Base-by-base conservation (phyloP, 495 filamentous ascomycete species). In the Podospora fimiseda region DNA sequence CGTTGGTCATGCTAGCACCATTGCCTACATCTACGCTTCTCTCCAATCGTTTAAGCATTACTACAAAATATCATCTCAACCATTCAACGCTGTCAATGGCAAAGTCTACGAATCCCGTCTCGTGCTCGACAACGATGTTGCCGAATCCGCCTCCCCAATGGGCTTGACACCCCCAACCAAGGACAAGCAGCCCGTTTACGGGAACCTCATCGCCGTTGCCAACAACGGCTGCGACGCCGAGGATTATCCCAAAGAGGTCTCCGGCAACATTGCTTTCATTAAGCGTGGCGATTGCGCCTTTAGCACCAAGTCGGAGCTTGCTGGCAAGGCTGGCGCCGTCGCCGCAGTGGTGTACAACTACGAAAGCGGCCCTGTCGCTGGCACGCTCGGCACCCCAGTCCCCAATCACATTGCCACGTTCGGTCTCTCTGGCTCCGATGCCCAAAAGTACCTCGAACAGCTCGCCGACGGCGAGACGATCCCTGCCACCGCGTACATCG, bases 291-390 rank as follows among this genome's bases (percentile, higher is more conserved):
- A 56, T 9, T 86, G 82, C 65, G 60, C 80, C 2, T 83, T 85
- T 58, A 80, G 80, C 21, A 72, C 71, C 52, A 84, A 84, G 59
- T 82, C 80, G 5, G 71, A 71, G 48, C 60, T 72, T 9, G 77
- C 80, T 7, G 80, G 80, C 22, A 73, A 70, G 52, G 77, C 79
- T 1, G 82, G 81, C 37, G 82, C 81, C 11, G 60, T 79, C 38
- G 82, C 77, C n/a, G 79, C 78, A 0, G 69, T 86, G 0, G 68
- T 86, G 9, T 84, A 79, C 60, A 85, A 85, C 60, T 74, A 77
- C 57, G 73, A 78, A 14, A 48, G 70, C 8, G 74, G 68, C 9
- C 60, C 54, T 24, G 49, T 83, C 2, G 69, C 68, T 20, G 80
- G 80, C 13, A 84, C 80, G 4, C 65, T 84, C 22, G 80, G 74